A percentile compares a stretch with the other conserved stretches of the same genome.
Evolutionary conservation across 2,329 filamentous ascomycete genomes (phyloP).

Genomic region (Dothistroma pini): DNA sequence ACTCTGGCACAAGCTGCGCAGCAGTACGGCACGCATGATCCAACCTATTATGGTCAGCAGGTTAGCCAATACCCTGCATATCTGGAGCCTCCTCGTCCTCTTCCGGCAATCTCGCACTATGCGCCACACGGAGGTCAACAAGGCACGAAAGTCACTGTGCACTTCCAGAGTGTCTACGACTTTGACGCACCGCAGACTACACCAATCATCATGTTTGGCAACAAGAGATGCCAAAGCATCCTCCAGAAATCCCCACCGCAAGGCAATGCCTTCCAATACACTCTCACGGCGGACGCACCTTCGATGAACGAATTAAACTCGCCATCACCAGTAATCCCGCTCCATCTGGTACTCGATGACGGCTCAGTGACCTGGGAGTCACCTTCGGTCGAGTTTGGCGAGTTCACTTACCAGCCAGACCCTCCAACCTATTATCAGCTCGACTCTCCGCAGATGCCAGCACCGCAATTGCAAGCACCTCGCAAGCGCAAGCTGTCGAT

Average conservation of each 20-base stretch:
- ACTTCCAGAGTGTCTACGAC: conserved; percentile 72
- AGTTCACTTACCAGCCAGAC: conserved; percentile 53
- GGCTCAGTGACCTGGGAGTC: conserved; percentile 29
- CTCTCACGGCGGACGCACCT: conserved; percentile 69
- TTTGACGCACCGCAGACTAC: conserved; percentile 53
- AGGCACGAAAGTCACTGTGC: conserved; percentile 68
- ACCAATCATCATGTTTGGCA: conserved; percentile 70
- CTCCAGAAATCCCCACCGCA: conserved; percentile 55
- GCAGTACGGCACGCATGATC: conserved; percentile 49
- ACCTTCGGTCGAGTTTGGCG: conserved; percentile 55
- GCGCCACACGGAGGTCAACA: conserved; percentile 64
- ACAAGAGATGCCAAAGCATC: conserved; percentile 65
- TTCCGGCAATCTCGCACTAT: conserved; percentile 65
- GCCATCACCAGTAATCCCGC: conserved; percentile 53
- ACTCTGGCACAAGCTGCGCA: conserved; percentile 41
- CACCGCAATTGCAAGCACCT: conserved; percentile 27
- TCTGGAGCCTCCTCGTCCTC: conserved; percentile 58
- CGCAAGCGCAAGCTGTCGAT: conserved; percentile 57
- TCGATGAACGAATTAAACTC: conserved; percentile 57
- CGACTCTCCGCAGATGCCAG: conserved; percentile 29
- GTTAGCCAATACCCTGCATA: conserved; percentile 65
- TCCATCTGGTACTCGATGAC: conserved; percentile 59
- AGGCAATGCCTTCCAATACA: conserved; percentile 64
- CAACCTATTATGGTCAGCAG: conserved; percentile 48
- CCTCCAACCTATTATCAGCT: conserved; percentile 26